A percentile compares a stretch with the other conserved stretches of the same genome.
These are phyloP conservation scores for Penicillium salamii DNA, from an alignment of 495 filamentous ascomycete genomes.

Conservation along the genomic window DNA sequence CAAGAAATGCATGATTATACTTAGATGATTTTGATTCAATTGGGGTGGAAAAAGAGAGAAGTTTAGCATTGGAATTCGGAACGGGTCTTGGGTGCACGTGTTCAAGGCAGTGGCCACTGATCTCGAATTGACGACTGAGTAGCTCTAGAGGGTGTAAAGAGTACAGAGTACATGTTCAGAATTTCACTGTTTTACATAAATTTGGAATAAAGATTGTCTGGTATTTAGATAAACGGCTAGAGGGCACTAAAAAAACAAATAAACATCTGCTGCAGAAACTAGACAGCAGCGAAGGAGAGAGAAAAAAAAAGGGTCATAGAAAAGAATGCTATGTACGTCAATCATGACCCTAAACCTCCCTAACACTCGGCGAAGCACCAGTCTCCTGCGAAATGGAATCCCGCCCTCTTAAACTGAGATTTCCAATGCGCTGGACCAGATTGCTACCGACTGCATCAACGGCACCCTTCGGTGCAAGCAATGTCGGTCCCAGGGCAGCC, in stretches of 20 bases:
- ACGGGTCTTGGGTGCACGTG: conserved; percentile 6
- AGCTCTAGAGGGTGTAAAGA: too few species aligned
- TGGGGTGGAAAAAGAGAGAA: neutral
- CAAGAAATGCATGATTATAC: conserved; percentile 7
- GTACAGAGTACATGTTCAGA: too few species aligned
- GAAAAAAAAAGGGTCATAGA: conserved; percentile 3
- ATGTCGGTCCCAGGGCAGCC: conserved; percentile 70
- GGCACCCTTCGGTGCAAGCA: conserved; percentile 82
- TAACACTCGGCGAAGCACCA: conserved; percentile 30
- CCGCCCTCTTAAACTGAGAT: conserved; percentile 57
- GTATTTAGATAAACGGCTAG: conserved; percentile 1
- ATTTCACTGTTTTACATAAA: too few species aligned
- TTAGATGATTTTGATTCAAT: too few species aligned
- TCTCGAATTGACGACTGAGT: too few species aligned
- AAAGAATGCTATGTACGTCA: conserved; percentile 20
- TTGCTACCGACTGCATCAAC: conserved; percentile 95
- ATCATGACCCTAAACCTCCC: conserved; percentile 31
- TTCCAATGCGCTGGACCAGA: conserved; percentile 82
- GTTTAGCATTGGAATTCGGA: neutral
- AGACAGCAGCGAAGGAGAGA: too few species aligned
- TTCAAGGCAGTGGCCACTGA: neutral
- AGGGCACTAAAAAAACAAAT: conserved; percentile 8
- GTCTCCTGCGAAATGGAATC: conserved; percentile 34
- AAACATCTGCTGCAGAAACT: too few species aligned
- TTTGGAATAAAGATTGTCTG: too few species aligned